Evolutionary conservation across 208 protist genomes (phyloP), one percentile per base, ranked within the genome.

Genomic region (Acanthamoeba castellanii): DNA sequence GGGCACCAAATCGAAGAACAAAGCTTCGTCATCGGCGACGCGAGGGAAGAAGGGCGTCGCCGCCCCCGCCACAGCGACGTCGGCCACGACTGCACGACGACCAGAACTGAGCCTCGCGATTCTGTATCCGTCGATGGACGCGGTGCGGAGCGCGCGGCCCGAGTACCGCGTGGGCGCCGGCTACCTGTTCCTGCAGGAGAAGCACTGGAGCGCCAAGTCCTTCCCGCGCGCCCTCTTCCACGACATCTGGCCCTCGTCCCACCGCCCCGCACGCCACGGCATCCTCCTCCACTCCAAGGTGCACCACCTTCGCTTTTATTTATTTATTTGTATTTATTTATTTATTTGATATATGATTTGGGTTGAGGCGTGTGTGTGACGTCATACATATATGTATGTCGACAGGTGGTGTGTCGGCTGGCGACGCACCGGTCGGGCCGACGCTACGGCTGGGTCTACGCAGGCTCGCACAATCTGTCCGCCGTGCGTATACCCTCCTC

Each of bases 381-480:
- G 42, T 47, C 6, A 85, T 11, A 37, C 8, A 74, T 2, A 18
- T 22, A 25, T n/a, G 25, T n/a, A n/a, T 30, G 8, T 16, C 34
- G 18, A 0, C 32, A 64, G 81, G 42, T 66, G 8, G 34, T 66
- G 81, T 88, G 52, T 25, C 6, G 81, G 81, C 50, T 88, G 81
- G 81, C 52, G 16, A 81, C 70, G 16, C 30, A 81, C 37, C 30
- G 32, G 20, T 34, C 70, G 30, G 70, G 70, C 30, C 70, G 70
- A 42, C 81, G 92, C 76, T 96, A 92, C 64, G 95, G 94, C 72
- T 96, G 90, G 90, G n/a, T 96, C 0, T 96, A 96, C 72, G 32
- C 85, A 3, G 95, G 95, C 27, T 94, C 85, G 20, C 95, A 96
- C 70, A 96, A 96, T 20, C 59, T 96, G 42, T 96, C 95, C 30